Evolutionary conservation across 192 early-diverging fungal species (phyloP).

Genomic region (Backusella mclennaniae): DNA sequence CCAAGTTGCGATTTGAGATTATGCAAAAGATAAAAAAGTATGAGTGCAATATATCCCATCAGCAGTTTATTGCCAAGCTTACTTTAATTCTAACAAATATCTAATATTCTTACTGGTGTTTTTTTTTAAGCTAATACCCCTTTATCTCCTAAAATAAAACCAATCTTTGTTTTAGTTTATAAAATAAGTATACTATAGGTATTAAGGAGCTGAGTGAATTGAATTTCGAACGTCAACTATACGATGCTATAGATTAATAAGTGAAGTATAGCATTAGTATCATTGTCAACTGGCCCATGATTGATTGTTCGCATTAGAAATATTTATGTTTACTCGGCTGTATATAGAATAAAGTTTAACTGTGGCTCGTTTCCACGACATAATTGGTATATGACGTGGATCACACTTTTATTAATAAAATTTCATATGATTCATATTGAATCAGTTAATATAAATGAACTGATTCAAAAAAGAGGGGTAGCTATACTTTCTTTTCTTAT

Average conservation of each 20-base stretch:
- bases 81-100: conserved; percentile 1
- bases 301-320: not conserved
- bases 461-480: not conserved
- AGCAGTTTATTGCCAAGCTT: no score
- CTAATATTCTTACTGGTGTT: not conserved
- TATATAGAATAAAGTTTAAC: conserved; percentile 8
- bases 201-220: not conserved
- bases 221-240: not conserved
- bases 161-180: not conserved
- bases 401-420: conserved; percentile 1
- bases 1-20: not conserved
- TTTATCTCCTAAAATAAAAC: not conserved
- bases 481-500: not conserved
- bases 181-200: not conserved
- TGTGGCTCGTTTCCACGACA: conserved; percentile 4
- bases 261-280: not conserved
- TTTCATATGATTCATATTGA: not conserved
- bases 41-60: not conserved
- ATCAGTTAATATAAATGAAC: not conserved
- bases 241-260: not conserved
- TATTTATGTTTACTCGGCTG: not conserved
- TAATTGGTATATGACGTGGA: not conserved
- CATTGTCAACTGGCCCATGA: conserved; percentile 11
- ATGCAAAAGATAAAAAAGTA: not conserved
- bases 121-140: not conserved